These are phyloP conservation scores for Scheffersomyces stipitis DNA, from an alignment of 805 yeast species.

Conservation along the genomic window DNA sequence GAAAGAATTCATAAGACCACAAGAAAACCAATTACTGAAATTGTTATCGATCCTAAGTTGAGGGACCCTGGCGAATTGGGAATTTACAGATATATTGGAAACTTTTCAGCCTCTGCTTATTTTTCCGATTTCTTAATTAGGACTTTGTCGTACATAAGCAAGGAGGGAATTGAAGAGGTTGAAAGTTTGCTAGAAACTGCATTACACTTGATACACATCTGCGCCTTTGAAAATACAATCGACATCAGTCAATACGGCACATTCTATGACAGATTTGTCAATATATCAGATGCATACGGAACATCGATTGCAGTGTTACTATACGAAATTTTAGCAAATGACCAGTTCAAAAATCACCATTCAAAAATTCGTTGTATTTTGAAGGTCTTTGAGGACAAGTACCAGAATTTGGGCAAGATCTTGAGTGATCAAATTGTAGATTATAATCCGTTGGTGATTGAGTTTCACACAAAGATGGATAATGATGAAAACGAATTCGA, in stretches of 20 bases:
- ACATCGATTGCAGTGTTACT: conserved; percentile 40
- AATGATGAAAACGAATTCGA: conserved; percentile 43
- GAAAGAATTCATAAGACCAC: conserved; percentile 44
- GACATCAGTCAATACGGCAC: conserved; percentile 28
- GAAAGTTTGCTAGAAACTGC: conserved; percentile 61
- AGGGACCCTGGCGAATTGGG: conserved; percentile 31
- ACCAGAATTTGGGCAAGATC: conserved; percentile 18
- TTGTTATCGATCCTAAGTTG: conserved; percentile 57
- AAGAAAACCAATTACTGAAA: conserved; percentile 40
- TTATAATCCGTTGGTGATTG: conserved; percentile 25
- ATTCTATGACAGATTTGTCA: conserved; percentile 29
- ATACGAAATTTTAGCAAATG: conserved; percentile 39
- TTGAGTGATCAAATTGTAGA: conserved; percentile 18
- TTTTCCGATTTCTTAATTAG: conserved; percentile 55
- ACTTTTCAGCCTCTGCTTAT: conserved; percentile 52
- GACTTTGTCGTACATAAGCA: conserved; percentile 41
- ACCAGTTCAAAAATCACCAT: conserved; percentile 43
- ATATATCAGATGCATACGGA: conserved; percentile 28
- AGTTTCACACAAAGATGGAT: conserved; percentile 8
- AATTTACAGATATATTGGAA: conserved; percentile 44
- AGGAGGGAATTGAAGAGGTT: conserved; percentile 36
- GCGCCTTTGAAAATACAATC: conserved; percentile 32
- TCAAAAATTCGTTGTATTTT: conserved; percentile 60
- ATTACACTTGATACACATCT: conserved; percentile 70
- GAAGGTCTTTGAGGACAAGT: conserved; percentile 24